Evolutionary conservation across 2,329 filamentous ascomycete genomes (phyloP), one percentile per base, ranked within the genome.

Genomic region (Metarhizium rileyi): DNA sequence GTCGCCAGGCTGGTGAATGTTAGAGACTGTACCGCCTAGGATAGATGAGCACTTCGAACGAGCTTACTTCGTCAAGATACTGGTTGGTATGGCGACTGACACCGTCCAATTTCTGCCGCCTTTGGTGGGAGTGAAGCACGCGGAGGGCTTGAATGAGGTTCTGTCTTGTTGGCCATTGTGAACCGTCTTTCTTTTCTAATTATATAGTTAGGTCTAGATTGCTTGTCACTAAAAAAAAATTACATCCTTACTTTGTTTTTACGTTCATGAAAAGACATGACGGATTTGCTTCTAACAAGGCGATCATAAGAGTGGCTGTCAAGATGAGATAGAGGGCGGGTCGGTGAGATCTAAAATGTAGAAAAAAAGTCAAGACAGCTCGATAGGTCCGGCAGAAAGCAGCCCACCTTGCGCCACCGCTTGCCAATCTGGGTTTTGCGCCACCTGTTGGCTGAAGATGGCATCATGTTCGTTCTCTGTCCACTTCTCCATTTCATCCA

Each of bases 61-160:
- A 5, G 2, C 72, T 53, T 70, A 89, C 86, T 86, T 87, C 50
- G 81, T 74, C 50, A 91, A 76, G 42, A 93, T 80, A 62, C 86
- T 91, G 30, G 84, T 86, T 1, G 88, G 86, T 27, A 94, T 67
- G 3, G 88, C 88, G 30, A 93, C 75, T 40, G 84, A 90, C 18
- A 93, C 63, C 0, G 88, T 93, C 76, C 84, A 87, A 33, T 78
- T 70, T 55, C 87, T 74, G 33, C 83, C 81, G 43, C 75, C 67
- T n/a, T 61, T 73, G 0, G 70, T 74, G 2, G 87, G 81, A 46
- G 76, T 72, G 67, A 88, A 91, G 35, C 83, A 70, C 8, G 84
- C 81, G 4, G 81, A 82, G 4, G 85, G 84, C 62, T 83, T 87
- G 53, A 60, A 63, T 23, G 83, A 80, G 3, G 79, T 82, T 43